Evolutionary conservation across 2,329 filamentous ascomycete genomes (phyloP).

Genomic region (Neocucurbitaria cava): DNA sequence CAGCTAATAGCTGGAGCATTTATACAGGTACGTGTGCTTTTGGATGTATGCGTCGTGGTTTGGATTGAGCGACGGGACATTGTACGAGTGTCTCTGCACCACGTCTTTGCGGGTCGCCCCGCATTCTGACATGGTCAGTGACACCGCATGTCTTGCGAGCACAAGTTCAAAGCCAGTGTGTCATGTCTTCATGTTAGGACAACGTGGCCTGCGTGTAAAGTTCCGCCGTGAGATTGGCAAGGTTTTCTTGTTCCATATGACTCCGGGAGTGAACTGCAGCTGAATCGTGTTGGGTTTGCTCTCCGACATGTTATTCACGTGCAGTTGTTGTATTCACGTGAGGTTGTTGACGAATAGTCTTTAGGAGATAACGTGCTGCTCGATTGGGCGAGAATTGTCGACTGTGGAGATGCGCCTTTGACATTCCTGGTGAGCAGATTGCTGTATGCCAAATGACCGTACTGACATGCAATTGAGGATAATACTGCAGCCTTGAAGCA

Average conservation of each 20-base stretch:
- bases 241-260: no score
- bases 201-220: neutral
- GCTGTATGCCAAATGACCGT: neutral
- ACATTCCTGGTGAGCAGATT: slow-evolving; percentile 52
- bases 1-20: slow-evolving; percentile 53
- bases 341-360: neutral
- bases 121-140: no score
- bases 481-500: slow-evolving; percentile 63
- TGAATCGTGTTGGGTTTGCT: neutral
- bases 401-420: slow-evolving; percentile 62
- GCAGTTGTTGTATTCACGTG: no score
- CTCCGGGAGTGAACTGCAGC: neutral
- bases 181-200: no score
- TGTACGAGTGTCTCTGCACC: neutral
- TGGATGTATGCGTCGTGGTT: neutral
- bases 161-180: no score
- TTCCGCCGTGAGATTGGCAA: no score
- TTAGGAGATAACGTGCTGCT: slow-evolving; percentile 52
- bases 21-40: slow-evolving; percentile 55
- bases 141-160: no score
- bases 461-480: slow-evolving; percentile 42
- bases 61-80: neutral
- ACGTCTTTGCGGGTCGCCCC: neutral
- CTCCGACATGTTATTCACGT: neutral
- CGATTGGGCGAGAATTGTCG: slow-evolving; percentile 61